Base-by-base conservation (phyloP, 1,284 basidiomycete genomes). In the Trichosporon sp. region DNA sequence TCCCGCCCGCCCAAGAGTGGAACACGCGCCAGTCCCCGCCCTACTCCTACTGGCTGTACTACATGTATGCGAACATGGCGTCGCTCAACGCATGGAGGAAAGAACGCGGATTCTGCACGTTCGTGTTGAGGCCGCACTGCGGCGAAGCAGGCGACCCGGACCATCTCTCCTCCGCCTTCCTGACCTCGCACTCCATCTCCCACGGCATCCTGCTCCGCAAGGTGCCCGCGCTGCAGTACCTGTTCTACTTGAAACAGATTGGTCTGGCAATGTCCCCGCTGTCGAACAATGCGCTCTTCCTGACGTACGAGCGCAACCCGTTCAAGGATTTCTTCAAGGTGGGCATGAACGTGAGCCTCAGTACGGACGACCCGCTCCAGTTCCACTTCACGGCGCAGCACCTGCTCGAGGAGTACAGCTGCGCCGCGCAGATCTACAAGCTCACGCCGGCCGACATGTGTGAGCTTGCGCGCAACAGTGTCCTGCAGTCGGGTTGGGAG, bases 61-160 rank as follows among this genome's bases (percentile, higher is more conserved):
- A 99, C 83, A 94, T 98, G 90, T 99, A 91, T 80, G 94, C 95
- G 19, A 99, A 98, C 81, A 93, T 98, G 86, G 89, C 94, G 2
- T 96, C 93, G 76, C 86, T 99, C 71, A 99, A 99, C 82, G 90
- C 92, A 69, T 99, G 95, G 95, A 88, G 97, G 56, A 88, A 88
- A 70, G 85, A 87, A 21, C 87, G 96, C 51, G 94, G 95, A 4
- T 99, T 99, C 86, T 98, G 94, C 81, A 99, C 96, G 0, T 96
- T 99, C 80, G 96, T 98, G 48, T 89, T 99, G 71, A 91, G 97
- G 54, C 97, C 97, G 0, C 97, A 99, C 84, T 93, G 93, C 32
- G 97, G 97, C 69, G 97, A 99, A 86, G 97, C 97, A 1, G 97
- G 97, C 54, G 97, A 99, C 81, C 94, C 97, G 0, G 96, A 99